A percentile compares a stretch with the other conserved stretches of the same genome.
phyloP scores from a whole-genome alignment of 2,329 filamentous ascomycete species.

The Piedraia hortae region DNA sequence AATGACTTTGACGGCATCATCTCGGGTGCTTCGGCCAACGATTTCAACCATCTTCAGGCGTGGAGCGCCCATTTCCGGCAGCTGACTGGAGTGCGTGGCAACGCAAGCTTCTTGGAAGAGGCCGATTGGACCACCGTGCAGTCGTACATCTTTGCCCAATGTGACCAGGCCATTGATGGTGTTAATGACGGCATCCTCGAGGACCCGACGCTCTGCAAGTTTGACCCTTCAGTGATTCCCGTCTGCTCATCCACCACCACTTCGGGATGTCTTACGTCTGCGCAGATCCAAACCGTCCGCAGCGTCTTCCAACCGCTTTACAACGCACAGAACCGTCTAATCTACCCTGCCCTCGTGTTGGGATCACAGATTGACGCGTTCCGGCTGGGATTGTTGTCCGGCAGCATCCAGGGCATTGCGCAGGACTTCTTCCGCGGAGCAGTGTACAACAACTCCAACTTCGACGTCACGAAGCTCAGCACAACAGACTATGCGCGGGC shows the following conservation, averaged over 20 bases:
- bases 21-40: constrained; percentile 18
- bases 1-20: constrained; percentile 23
- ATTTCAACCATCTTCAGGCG: constrained; percentile 18
- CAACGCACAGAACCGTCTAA: constrained; percentile 13
- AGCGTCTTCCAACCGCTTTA: constrained; percentile 17
- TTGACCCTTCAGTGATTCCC: constrained; percentile 12
- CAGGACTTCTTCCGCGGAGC: constrained; percentile 24
- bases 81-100: constrained; percentile 15
- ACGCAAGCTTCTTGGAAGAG: constrained; percentile 16
- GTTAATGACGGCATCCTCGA: constrained; percentile 22
- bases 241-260: constrained; percentile 15
- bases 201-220: constrained; percentile 17
- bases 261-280: constrained; percentile 17
- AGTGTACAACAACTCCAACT: constrained; percentile 19
- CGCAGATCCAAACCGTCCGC: constrained; percentile 19
- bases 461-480: constrained; percentile 15
- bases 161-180: constrained; percentile 22
- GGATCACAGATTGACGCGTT: constrained; percentile 18
- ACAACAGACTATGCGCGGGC: constrained; percentile 17
- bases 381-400: constrained; percentile 14
- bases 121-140: constrained; percentile 18
- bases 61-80: constrained; percentile 18
- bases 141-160: constrained; percentile 20
- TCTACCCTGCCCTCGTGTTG: constrained; percentile 23
- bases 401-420: constrained; percentile 17